These are phyloP conservation scores for Phyllosticta citriasiana DNA, from an alignment of 2,329 filamentous ascomycete species.

Conservation along the genomic window DNA sequence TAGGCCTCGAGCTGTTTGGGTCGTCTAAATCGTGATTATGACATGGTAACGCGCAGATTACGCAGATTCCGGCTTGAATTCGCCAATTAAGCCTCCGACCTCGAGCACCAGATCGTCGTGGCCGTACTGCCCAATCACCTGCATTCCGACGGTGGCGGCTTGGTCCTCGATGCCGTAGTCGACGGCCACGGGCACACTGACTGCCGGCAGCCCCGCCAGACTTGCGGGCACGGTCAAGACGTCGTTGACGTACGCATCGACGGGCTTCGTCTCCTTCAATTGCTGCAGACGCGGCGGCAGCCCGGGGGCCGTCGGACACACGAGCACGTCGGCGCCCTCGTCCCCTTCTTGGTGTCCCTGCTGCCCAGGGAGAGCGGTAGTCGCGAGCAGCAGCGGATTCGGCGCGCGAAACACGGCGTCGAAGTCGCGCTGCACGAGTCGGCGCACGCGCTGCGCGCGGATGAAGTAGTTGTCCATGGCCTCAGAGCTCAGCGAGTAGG, in stretches of 20 bases:
- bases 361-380: too few species aligned
- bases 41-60: neutral
- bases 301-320: conserved; percentile 80
- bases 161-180: conserved; percentile 17
- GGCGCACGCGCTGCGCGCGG: conserved; percentile 78
- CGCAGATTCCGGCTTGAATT: neutral
- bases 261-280: conserved; percentile 24
- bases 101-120: conserved; percentile 57
- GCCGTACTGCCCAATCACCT: conserved; percentile 73
- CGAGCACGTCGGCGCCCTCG: conserved; percentile 69
- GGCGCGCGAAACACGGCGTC: conserved; percentile 60
- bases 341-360: conserved; percentile 29
- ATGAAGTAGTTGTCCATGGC: conserved; percentile 96
- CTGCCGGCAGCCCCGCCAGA: conserved; percentile 77
- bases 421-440: conserved; percentile 79
- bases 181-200: conserved; percentile 61
- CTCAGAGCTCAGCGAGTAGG: conserved; percentile 80
- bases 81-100: conserved; percentile 42
- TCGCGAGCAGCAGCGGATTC: conserved; percentile 57
- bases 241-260: conserved; percentile 86
- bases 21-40: too few species aligned
- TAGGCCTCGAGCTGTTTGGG: too few species aligned
- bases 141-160: conserved; percentile 47
- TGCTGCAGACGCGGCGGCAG: conserved; percentile 54
- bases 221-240: conserved; percentile 94